Percentiles rank a stretch among this genome's conserved stretches.
phyloP scores from a whole-genome alignment of 192 early-diverging fungal genomes.

The Podochytrium sp. region DNA sequence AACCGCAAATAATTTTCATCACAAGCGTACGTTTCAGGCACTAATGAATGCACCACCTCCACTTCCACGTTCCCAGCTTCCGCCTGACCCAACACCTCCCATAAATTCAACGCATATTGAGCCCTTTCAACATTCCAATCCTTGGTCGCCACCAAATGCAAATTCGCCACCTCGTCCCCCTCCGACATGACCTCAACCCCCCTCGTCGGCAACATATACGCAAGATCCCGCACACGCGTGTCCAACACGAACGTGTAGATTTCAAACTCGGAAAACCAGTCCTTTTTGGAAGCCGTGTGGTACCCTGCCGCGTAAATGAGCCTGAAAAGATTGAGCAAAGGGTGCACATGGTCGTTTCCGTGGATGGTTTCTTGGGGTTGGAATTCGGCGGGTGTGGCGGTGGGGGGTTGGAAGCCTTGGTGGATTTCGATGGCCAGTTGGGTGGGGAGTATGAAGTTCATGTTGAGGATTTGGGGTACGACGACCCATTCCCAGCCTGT shows the following conservation, averaged over 20 bases:
- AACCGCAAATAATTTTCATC: neutral
- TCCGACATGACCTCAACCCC: no score
- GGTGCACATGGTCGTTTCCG: neutral
- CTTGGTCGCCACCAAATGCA: no score
- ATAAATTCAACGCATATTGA: no score
- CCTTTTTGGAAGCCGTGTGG: neutral
- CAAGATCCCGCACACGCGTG: no score
- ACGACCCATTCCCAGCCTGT: conserved; percentile 10
- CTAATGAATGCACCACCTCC: neutral
- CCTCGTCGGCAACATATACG: no score
- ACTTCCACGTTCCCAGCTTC: no score
- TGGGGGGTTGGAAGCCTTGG: neutral
- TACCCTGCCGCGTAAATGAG: neutral
- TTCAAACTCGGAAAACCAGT: neutral
- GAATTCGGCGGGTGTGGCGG: neutral
- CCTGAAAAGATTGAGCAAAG: neutral
- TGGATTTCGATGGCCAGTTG: neutral
- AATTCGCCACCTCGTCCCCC: no score
- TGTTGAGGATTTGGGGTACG: neutral
- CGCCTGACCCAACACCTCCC: no score
- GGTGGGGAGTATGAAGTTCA: neutral
- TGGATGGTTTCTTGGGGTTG: neutral
- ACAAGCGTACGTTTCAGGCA: neutral
- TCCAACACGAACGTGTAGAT: neutral
- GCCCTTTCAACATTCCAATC: no score